Base-by-base conservation (phyloP, 2,329 filamentous ascomycete genomes). In the Diaporthe sp. region DNA sequence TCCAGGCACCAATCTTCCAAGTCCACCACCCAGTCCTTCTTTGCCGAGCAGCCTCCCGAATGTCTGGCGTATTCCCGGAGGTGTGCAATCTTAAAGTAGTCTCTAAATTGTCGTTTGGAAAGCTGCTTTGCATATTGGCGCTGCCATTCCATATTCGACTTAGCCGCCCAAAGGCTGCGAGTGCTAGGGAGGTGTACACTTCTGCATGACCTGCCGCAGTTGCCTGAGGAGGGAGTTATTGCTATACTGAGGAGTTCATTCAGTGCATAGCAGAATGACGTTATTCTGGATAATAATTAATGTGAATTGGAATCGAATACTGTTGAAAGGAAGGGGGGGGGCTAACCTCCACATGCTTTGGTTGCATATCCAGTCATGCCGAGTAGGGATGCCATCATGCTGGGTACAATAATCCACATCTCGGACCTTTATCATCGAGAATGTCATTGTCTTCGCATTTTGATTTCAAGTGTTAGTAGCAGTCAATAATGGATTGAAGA, bases 391-490 rank as follows among this genome's bases (percentile, higher is more conserved):
- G n/a, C n/a, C 6, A 25, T 52, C 47, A 52, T 52, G 47, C 47
- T 52, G 47, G 9, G n/a, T 13, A 52, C n/a, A 25, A 52, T 52
- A 13, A 5, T 52, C 47, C 47, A 25, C 25, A 52, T 52, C 47
- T 52, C 47, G 47, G n/a, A 52, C 47, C n/a, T 52, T 52, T n/a
- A 52, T 52, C 47, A 52, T 52, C 47, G 47, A 52, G 47, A 25
- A 52, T 52, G 47, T 52, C 10, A 52, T 52, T 52, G 47, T 52
- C 47, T 52, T 25, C 25, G 47, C 9, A 25, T 52, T 28, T 52
- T 25, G 10, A n/a, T 50, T 50, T 10, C 47, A 10, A 50, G 1
- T 25, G 25, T 52, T 52, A 52, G 47, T 25, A 52, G n/a, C 22
- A n/a, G 22, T 25, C 25, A 10, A 25, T 13, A 25, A 25, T 15